Evolutionary conservation across 768 basidiomycete species (phyloP).

Genomic region (Candolleomyces aberdarensis): DNA sequence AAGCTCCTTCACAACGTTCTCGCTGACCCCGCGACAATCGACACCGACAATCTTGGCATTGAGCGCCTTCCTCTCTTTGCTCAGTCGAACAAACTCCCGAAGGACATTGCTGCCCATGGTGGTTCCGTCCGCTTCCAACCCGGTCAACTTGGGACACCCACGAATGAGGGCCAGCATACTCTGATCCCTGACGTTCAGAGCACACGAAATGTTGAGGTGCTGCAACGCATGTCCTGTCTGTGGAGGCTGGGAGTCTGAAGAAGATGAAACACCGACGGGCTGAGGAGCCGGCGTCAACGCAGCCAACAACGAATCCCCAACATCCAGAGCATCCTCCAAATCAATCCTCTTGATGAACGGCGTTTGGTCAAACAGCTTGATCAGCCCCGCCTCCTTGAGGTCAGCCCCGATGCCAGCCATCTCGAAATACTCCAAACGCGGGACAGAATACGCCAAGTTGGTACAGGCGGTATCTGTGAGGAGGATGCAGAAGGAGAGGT

Average conservation of each 20-base stretch:
- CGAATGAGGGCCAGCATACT: slow-evolving; percentile 63
- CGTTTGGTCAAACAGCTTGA: slow-evolving; percentile 65
- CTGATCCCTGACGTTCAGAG: slow-evolving; percentile 58
- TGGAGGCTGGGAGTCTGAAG: slow-evolving; percentile 16
- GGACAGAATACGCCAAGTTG: slow-evolving; percentile 67
- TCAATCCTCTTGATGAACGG: slow-evolving; percentile 75
- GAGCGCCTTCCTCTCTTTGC: slow-evolving; percentile 40
- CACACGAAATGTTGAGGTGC: slow-evolving; percentile 68
- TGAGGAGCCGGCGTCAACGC: slow-evolving; percentile 50
- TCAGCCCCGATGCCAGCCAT: slow-evolving; percentile 70
- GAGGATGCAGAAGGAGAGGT: slow-evolving; percentile 64
- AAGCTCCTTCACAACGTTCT: slow-evolving; percentile 61
- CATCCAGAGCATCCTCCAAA: slow-evolving; percentile 76
- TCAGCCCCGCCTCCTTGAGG: slow-evolving; percentile 70
- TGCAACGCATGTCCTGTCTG: slow-evolving; percentile 68
- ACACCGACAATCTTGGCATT: slow-evolving; percentile 64
- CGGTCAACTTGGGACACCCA: slow-evolving; percentile 55
- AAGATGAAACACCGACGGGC: not conserved
- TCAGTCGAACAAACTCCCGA: slow-evolving; percentile 62
- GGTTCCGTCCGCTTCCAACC: slow-evolving; percentile 80
- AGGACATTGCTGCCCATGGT: slow-evolving; percentile 59
- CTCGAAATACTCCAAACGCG: slow-evolving; percentile 74
- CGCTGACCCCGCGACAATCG: slow-evolving; percentile 72
- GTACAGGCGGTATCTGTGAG: slow-evolving; percentile 76
- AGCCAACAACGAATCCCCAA: slow-evolving; percentile 70